phyloP scores from a whole-genome alignment of 2,329 filamentous ascomycete species.

The Exserohilum rostratum region DNA sequence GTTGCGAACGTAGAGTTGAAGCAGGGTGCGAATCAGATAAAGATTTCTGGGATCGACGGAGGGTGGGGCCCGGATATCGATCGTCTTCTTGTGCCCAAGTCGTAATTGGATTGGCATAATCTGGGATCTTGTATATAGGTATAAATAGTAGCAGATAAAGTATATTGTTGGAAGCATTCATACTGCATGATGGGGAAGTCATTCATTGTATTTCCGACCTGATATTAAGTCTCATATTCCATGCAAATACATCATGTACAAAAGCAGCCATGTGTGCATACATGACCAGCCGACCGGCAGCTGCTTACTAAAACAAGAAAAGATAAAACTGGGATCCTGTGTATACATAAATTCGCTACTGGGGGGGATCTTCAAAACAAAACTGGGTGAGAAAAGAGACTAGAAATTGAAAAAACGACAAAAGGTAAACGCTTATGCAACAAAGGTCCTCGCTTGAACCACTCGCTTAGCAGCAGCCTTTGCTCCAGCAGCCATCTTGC shows the following conservation, averaged over 20 bases:
- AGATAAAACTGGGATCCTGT: no score
- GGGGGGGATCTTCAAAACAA: no score
- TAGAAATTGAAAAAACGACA: no score
- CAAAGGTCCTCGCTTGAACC: slow-evolving; percentile 5
- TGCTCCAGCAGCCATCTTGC: slow-evolving; percentile 20
- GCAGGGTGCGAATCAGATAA: slow-evolving; percentile 58
- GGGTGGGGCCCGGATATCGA: slow-evolving; percentile 62
- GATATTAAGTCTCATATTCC: not conserved
- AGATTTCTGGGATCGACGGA: slow-evolving; percentile 52
- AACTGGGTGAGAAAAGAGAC: no score
- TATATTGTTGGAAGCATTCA: no score
- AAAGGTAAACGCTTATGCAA: slow-evolving; percentile 2
- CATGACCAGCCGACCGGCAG: slow-evolving; percentile 5
- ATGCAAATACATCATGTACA: no score
- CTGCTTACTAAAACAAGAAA: not conserved
- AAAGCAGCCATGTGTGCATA: not conserved
- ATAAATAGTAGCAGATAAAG: no score
- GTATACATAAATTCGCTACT: no score
- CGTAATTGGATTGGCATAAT: not conserved
- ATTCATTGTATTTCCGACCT: no score
- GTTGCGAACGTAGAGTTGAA: slow-evolving; percentile 57
- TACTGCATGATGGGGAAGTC: not conserved
- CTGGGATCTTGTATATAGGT: not conserved
- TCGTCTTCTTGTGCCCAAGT: slow-evolving; percentile 59
- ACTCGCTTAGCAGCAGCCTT: slow-evolving; percentile 4